These are phyloP conservation scores for Phallus indusiatus DNA, from an alignment of 768 basidiomycete genomes.

Conservation along the genomic window DNA sequence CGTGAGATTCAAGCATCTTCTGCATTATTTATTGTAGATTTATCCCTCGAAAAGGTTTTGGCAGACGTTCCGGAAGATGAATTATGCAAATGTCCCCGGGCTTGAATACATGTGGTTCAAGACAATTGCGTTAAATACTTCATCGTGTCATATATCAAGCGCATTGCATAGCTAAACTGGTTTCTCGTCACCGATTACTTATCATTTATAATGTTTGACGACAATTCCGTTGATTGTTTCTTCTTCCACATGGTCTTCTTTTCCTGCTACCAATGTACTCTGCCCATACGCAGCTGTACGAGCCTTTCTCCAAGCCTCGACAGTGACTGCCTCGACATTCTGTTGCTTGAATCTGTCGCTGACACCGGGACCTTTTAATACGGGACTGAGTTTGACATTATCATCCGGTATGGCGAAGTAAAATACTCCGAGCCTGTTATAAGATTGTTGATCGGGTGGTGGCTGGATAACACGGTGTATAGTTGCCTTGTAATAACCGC, in stretches of 20 bases:
- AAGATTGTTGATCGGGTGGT: slow-evolving; percentile 40
- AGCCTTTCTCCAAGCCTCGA: slow-evolving; percentile 43
- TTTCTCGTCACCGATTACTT: not conserved
- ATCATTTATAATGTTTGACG: slow-evolving; percentile 47
- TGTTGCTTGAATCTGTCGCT: slow-evolving; percentile 21
- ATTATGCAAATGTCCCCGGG: not conserved
- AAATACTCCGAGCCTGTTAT: slow-evolving; percentile 46
- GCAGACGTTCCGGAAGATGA: not conserved
- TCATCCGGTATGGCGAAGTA: slow-evolving; percentile 50
- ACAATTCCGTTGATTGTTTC: slow-evolving; percentile 45
- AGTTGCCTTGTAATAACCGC: slow-evolving; percentile 50
- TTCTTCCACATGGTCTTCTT: slow-evolving; percentile 39
- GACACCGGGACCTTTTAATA: slow-evolving; percentile 38
- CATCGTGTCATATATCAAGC: too few relatives aligned
- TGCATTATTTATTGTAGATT: not conserved
- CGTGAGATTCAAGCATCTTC: not conserved
- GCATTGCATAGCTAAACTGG: too few relatives aligned
- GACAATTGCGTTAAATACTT: too few relatives aligned
- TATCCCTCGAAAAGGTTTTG: not conserved
- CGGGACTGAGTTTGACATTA: slow-evolving; percentile 36
- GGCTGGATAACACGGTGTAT: slow-evolving; percentile 56
- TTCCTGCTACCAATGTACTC: slow-evolving; percentile 28
- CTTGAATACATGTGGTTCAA: too few relatives aligned
- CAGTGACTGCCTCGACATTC: slow-evolving; percentile 36
- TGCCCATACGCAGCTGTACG: slow-evolving; percentile 45